Conservation (phyloP, 1,139 yeast genomes). For the Magnusiomyces suaveolens region DNA sequence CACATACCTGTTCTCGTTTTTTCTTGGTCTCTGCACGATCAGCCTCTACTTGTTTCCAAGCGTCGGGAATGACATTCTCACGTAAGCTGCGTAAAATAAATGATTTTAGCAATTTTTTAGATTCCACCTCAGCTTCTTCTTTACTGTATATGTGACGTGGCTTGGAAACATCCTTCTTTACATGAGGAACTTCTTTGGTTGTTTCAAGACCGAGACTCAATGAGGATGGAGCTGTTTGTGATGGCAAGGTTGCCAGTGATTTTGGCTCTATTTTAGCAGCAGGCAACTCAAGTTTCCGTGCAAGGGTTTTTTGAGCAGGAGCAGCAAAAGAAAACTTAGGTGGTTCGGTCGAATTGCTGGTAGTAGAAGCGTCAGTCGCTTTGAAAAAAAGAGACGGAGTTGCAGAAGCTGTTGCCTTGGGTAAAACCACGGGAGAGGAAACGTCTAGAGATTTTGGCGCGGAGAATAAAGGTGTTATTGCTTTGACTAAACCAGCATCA, state of each 20-base stretch:
- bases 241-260: background rate
- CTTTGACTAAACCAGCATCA: background rate
- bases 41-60: slow-evolving; percentile 5
- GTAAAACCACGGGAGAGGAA: background rate
- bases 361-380: background rate
- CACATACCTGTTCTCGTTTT: slow-evolving; percentile 3
- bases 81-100: slow-evolving; percentile 5
- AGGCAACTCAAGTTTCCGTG: background rate
- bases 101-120: slow-evolving; percentile 3
- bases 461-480: background rate
- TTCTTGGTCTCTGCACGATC: slow-evolving; percentile 10
- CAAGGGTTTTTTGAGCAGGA: background rate
- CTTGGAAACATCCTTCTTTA: slow-evolving; percentile 28
- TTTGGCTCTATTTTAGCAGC: background rate
- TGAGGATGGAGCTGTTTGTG: slow-evolving; percentile 4
- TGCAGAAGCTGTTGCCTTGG: background rate
- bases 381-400: background rate
- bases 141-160: slow-evolving; percentile 18
- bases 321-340: slow-evolving; percentile 1
- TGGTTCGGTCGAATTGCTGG: background rate
- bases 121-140: slow-evolving; percentile 6
- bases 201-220: slow-evolving; percentile 18
- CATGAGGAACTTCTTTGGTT: slow-evolving; percentile 8
- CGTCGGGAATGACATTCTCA: slow-evolving; percentile 2
- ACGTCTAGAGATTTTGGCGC: background rate